phyloP scores from a whole-genome alignment of 1,284 basidiomycete genomes.

The Wolfiporia cocos region DNA sequence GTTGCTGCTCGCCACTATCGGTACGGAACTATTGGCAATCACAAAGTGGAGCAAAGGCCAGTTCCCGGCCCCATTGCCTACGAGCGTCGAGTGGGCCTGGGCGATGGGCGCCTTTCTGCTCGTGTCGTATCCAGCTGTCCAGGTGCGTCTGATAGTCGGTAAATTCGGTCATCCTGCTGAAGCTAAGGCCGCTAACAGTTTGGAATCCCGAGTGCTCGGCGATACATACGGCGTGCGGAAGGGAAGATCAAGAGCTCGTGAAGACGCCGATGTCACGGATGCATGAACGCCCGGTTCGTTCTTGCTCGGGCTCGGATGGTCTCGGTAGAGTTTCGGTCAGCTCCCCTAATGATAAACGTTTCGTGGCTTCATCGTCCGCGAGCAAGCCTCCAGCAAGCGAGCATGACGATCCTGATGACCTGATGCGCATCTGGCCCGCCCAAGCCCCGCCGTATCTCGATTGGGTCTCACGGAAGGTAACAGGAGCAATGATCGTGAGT shows the following conservation, averaged over 20 bases:
- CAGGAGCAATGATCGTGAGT: constrained; percentile 4
- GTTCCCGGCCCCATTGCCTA: constrained; percentile 60
- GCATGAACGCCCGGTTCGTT: too few relatives aligned
- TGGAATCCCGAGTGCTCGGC: constrained; percentile 30
- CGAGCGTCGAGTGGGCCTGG: constrained; percentile 61
- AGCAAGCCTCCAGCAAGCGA: neutral
- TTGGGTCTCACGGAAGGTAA: constrained; percentile 3
- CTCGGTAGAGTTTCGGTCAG: too few relatives aligned
- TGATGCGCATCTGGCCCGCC: constrained; percentile 5
- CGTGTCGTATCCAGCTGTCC: constrained; percentile 60
- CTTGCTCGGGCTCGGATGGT: too few relatives aligned
- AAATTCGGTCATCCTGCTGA: constrained; percentile 4
- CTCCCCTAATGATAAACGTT: too few relatives aligned
- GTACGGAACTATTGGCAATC: constrained; percentile 71
- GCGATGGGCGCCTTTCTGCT: constrained; percentile 46
- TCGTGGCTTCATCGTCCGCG: neutral
- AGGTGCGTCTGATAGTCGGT: constrained; percentile 35
- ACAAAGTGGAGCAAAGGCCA: constrained; percentile 73
- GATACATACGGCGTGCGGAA: constrained; percentile 27
- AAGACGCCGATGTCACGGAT: constrained; percentile 1
- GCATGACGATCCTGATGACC: neutral
- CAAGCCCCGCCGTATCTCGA: constrained; percentile 7
- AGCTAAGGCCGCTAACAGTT: constrained; percentile 24
- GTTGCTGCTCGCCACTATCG: constrained; percentile 75
- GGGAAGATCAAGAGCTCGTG: constrained; percentile 21